phyloP scores from a whole-genome alignment of 176 grass and related monocot genomes.

The Rhynchospora tenuis region DNA sequence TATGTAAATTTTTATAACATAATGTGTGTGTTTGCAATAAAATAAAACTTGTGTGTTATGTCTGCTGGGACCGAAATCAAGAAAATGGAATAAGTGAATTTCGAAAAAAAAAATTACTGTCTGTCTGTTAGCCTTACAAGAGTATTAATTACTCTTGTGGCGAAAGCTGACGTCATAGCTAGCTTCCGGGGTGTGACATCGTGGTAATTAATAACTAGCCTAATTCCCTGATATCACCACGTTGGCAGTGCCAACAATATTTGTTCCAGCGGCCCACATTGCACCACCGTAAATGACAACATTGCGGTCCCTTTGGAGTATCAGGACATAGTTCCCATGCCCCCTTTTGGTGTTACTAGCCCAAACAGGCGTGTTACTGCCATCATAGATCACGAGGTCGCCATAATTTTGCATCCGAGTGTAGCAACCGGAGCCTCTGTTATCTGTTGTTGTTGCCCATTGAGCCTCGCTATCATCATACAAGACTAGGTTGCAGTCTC shows the following conservation, averaged over 20 bases:
- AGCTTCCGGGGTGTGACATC: too few species aligned
- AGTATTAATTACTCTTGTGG: too few species aligned
- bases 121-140: too few species aligned
- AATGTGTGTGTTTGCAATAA: too few species aligned
- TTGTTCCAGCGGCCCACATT: conserved; percentile 11
- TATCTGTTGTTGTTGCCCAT: conserved; percentile 9
- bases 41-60: too few species aligned
- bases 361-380: neutral
- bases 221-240: conserved; percentile 13
- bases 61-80: too few species aligned
- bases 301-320: conserved; percentile 26
- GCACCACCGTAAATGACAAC: conserved; percentile 19
- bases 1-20: too few species aligned
- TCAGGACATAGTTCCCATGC: conserved; percentile 15
- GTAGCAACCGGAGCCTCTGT: neutral
- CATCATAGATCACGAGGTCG: conserved; percentile 26
- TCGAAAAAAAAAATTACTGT: too few species aligned
- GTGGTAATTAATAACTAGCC: too few species aligned
- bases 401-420: conserved; percentile 24
- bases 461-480: neutral
- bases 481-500: conserved; percentile 33
- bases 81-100: too few species aligned
- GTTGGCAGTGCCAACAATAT: neutral
- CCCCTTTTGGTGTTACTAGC: neutral
- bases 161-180: too few species aligned